Percentiles rank a stretch among this genome's conserved stretches.
Conservation (phyloP, 805 yeast species). For the Candida manassasensis region DNA sequence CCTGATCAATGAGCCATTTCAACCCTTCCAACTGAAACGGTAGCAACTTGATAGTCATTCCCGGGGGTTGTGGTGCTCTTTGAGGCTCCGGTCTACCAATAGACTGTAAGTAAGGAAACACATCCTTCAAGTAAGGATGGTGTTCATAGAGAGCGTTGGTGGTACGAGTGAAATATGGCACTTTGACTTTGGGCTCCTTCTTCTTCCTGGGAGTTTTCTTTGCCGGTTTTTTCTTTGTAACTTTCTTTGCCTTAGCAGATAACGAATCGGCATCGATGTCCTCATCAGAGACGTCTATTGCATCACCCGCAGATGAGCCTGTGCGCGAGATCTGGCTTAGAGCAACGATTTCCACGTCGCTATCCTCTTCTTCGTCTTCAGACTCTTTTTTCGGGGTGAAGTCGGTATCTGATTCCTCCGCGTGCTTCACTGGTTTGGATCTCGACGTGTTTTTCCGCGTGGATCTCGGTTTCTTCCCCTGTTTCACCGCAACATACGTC, state of each 20-base stretch:
- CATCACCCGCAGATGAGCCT: constrained; percentile 20
- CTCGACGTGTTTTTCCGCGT: constrained; percentile 11
- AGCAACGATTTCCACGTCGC: constrained; percentile 28
- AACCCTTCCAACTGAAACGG: constrained; percentile 95
- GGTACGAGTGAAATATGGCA: constrained; percentile 64
- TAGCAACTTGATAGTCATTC: constrained; percentile 65
- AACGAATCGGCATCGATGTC: constrained; percentile 16
- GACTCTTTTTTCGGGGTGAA: constrained; percentile 8
- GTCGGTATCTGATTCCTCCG: constrained; percentile 14
- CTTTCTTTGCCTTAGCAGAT: constrained; percentile 13
- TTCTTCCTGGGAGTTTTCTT: constrained; percentile 21
- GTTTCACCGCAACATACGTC: constrained; percentile 9
- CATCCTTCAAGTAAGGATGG: constrained; percentile 74
- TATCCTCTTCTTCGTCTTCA: constrained; percentile 30
- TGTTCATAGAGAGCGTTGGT: constrained; percentile 63
- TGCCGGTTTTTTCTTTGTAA: constrained; percentile 7
- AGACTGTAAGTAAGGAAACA: constrained; percentile 60
- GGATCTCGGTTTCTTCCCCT: constrained; percentile 8
- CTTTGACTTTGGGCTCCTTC: constrained; percentile 48
- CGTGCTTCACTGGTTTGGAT: constrained; percentile 7
- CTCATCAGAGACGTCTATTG: constrained; percentile 25
- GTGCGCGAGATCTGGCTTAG: constrained; percentile 8
- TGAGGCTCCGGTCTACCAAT: constrained; percentile 45
- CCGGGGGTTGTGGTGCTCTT: constrained; percentile 70
- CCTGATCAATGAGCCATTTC: constrained; percentile 83